Conservation (phyloP, 768 basidiomycete species). For the Calocybe indica region DNA sequence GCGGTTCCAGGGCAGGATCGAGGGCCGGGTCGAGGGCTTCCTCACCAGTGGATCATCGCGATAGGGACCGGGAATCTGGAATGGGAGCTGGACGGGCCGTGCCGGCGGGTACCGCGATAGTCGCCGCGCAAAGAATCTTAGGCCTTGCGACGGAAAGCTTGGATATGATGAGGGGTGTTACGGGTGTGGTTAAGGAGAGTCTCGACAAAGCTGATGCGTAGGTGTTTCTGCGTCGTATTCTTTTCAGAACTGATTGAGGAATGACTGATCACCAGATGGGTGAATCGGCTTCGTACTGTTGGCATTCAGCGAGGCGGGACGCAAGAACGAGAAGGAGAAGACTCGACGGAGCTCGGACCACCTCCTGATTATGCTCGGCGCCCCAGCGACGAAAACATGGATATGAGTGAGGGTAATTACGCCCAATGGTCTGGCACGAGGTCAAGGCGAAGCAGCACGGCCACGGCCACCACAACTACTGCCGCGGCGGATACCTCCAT, state of each 20-base stretch:
- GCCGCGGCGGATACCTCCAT: no score
- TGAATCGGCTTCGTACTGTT: slow-evolving; percentile 71
- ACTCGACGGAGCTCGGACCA: no score
- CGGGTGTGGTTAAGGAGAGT: slow-evolving; percentile 82
- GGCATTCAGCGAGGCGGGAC: slow-evolving; percentile 40
- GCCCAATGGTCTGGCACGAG: no score
- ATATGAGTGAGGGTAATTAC: no score
- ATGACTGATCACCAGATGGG: slow-evolving; percentile 50
- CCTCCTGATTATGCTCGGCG: no score
- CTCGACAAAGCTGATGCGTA: slow-evolving; percentile 84
- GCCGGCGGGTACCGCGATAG: slow-evolving; percentile 51
- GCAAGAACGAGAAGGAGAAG: no score
- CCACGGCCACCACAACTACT: no score
- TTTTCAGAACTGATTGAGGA: background rate
- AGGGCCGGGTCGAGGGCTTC: slow-evolving; percentile 23
- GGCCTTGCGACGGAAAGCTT: slow-evolving; percentile 86
- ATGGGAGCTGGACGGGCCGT: slow-evolving; percentile 10
- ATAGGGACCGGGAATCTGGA: slow-evolving; percentile 4
- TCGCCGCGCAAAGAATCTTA: slow-evolving; percentile 76
- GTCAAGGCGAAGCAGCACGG: no score
- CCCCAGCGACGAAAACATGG: no score
- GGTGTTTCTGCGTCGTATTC: slow-evolving; percentile 21
- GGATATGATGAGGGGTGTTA: slow-evolving; percentile 88
- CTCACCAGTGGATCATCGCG: slow-evolving; percentile 14
- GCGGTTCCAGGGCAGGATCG: slow-evolving; percentile 26